Evolutionary conservation across 345 rosid genomes (phyloP), one percentile per base, ranked within the genome.

Genomic region (Salix viminalis): DNA sequence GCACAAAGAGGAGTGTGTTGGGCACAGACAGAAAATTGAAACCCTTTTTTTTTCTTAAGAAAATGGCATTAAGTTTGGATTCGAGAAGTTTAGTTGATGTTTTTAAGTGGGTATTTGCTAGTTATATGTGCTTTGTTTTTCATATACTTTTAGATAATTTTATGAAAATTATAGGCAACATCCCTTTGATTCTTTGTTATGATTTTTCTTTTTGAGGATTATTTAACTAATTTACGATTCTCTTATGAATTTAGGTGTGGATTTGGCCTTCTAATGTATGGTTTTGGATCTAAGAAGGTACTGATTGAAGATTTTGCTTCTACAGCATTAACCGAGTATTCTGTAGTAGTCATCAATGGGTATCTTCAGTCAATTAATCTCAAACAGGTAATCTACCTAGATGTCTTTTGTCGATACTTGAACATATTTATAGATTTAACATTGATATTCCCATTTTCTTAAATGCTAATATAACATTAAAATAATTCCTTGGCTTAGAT

Each of bases 291-390:
- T 24, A 95, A 95, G 83, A 95, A 88, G 78, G 83, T 85, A 21
- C 79, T 91, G 60, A 41, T 96, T 56, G 97, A 96, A 82, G 95
- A 96, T 83, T 96, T 96, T 85, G 97, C 97, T 77, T 93, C 97
- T 52, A 74, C 86, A 18, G 86, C 98, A 58, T 75, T 96, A 77
- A 81, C 84, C 0, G 91, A 93, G 69, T 85, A 91, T 84, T 84
- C 96, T 4, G 96, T 91, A 36, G 85, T 91, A 2, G 97, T 96
- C 19, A 82, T 96, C 84, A 96, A 96, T 83, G 99, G 98, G 66
- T 91, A 91, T 84, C 93, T 93, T 75, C 94, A 88, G 75, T 92
- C 94, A 13, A 70, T 92, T 61, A 91, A 92, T 85, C 83, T 91
- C 21, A 96, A 93, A 82, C 98, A 96, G 91, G 99, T 93, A 73